Evolutionary conservation across 345 rosid genomes (phyloP).

Genomic region (Brassica napus): DNA sequence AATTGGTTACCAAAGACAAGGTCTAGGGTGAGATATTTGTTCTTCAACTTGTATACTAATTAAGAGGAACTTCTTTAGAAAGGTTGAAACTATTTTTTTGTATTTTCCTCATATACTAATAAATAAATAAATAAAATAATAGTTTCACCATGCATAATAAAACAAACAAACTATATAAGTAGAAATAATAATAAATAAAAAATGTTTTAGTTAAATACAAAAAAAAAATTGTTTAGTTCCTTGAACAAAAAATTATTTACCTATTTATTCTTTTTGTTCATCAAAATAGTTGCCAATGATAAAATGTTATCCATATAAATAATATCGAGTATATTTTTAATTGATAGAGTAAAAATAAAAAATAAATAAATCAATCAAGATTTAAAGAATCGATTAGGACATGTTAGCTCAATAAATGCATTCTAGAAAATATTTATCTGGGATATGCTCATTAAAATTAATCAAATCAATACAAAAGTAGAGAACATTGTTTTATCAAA

Average conservation of each 20-base stretch:
- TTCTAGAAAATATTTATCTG: too few species aligned
- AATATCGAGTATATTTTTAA: background rate
- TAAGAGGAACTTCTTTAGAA: background rate
- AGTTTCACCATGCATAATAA: too few species aligned
- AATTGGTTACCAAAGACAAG: background rate
- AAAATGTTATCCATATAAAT: background rate
- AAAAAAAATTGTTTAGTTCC: background rate
- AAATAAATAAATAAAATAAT: background rate
- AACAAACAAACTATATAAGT: too few species aligned
- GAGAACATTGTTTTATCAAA: background rate
- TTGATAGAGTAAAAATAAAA: too few species aligned
- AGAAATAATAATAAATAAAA: too few species aligned
- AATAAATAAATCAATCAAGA: background rate
- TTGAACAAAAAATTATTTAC: background rate
- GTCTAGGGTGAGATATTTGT: background rate
- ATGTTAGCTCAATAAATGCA: background rate
- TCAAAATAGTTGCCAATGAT: background rate
- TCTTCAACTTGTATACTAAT: background rate
- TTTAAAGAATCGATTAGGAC: background rate
- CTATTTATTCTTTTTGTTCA: background rate
- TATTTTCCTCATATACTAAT: background rate
- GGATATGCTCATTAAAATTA: background rate
- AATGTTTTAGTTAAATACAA: background rate
- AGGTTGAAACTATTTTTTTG: background rate
- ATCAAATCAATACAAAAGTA: background rate